A percentile compares a stretch with the other conserved stretches of the same genome.
phyloP scores from a whole-genome alignment of 352 stramenopile species.

The Phytopythium aichiense region DNA sequence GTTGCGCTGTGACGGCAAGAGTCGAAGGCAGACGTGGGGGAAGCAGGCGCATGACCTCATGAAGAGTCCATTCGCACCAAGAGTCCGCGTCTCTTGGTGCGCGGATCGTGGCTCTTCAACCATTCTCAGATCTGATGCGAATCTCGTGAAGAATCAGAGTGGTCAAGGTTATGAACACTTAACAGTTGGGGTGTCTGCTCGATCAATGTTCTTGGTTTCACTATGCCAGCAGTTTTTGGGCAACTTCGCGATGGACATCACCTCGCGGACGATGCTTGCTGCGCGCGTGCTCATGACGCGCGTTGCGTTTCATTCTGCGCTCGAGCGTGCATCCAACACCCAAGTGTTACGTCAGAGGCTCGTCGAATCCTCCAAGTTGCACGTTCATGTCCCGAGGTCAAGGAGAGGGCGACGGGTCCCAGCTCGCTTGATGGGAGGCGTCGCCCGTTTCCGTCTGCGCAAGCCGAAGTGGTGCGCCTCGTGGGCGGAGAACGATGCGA shows the following conservation, averaged over 20 bases:
- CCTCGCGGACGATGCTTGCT: not conserved
- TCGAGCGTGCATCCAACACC: not conserved
- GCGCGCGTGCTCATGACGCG: not conserved
- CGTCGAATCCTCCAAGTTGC: too few relatives aligned
- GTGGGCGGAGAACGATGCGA: not conserved
- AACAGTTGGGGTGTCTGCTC: not conserved
- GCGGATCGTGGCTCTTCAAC: constrained; percentile 15
- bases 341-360: too few relatives aligned
- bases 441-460: not conserved
- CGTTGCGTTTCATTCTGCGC: not conserved
- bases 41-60: too few relatives aligned
- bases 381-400: not conserved
- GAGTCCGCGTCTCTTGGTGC: not conserved
- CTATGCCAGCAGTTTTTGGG: not conserved
- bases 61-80: too few relatives aligned
- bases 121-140: not conserved
- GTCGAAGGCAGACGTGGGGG: not conserved
- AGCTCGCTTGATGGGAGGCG: not conserved
- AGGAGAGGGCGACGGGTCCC: too few relatives aligned
- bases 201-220: not conserved
- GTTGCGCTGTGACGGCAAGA: not conserved
- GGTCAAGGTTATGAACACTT: not conserved
- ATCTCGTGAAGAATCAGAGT: too few relatives aligned
- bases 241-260: not conserved
- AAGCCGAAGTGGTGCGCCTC: not conserved